Percentiles rank a stretch among this genome's conserved stretches.
Evolutionary conservation across 192 early-diverging fungal genomes (phyloP).

Genomic region (Coemansia sp.): DNA sequence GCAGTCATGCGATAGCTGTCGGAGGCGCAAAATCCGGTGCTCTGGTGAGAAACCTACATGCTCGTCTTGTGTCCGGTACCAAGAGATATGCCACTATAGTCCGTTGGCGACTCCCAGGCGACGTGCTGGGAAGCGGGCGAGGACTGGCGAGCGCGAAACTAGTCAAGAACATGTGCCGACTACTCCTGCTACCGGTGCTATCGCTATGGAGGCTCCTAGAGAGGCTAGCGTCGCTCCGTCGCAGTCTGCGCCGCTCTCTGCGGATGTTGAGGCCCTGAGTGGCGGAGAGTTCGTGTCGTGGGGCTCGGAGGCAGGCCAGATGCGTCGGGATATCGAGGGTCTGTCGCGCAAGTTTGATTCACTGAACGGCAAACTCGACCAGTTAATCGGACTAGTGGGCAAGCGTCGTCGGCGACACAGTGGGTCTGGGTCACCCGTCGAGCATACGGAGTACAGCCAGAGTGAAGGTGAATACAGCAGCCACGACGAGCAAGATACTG

Average conservation of each 20-base stretch:
- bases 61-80: slow-evolving; percentile 50
- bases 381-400: slow-evolving; percentile 20
- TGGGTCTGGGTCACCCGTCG: slow-evolving; percentile 6
- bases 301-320: slow-evolving; percentile 21
- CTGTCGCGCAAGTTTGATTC: slow-evolving; percentile 41
- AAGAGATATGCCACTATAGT: slow-evolving; percentile 58
- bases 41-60: slow-evolving; percentile 56
- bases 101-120: slow-evolving; percentile 51
- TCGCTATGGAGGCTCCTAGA: not conserved
- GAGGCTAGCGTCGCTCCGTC: not conserved
- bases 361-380: slow-evolving; percentile 39
- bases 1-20: slow-evolving; percentile 58
- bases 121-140: slow-evolving; percentile 34
- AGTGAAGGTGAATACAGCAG: slow-evolving; percentile 1
- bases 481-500: not conserved
- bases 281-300: slow-evolving; percentile 10
- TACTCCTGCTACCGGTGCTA: not conserved
- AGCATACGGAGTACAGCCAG: slow-evolving; percentile 8
- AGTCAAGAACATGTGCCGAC: not conserved
- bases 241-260: slow-evolving; percentile 8
- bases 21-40: slow-evolving; percentile 55
- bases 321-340: slow-evolving; percentile 28
- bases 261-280: not conserved
- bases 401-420: slow-evolving; percentile 10
- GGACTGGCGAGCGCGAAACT: slow-evolving; percentile 8